These are phyloP conservation scores for Nicotiana tomentosiformis DNA, from an alignment of 257 asterid genomes.

Conservation along the genomic window DNA sequence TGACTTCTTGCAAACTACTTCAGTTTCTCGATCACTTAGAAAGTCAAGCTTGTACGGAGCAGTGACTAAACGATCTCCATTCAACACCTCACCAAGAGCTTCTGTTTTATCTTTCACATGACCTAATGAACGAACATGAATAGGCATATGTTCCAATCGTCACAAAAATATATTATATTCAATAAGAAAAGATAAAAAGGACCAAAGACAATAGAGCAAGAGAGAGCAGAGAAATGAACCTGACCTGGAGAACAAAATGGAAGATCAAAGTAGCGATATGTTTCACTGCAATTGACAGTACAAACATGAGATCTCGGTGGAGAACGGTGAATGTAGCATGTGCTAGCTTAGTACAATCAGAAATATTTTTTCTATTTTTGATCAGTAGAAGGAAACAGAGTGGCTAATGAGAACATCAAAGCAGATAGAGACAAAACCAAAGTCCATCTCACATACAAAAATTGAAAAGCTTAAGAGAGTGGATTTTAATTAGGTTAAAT, in stretches of 20 bases:
- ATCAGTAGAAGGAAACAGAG: background rate
- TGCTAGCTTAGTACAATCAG: background rate
- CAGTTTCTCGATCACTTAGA: slow-evolving; percentile 7
- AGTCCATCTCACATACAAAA: background rate
- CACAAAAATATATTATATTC: background rate
- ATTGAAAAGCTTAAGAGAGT: background rate
- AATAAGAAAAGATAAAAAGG: background rate
- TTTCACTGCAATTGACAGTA: slow-evolving; percentile 32
- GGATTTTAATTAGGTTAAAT: background rate
- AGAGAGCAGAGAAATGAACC: background rate
- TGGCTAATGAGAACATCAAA: background rate
- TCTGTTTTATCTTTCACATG: slow-evolving; percentile 13
- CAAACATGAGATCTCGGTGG: background rate
- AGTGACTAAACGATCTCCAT: slow-evolving; percentile 19
- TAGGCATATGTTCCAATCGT: background rate
- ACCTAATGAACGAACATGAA: background rate
- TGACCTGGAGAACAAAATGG: slow-evolving; percentile 51
- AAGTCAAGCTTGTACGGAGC: slow-evolving; percentile 20
- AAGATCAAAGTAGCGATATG: slow-evolving; percentile 47
- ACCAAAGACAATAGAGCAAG: background rate
- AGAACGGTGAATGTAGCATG: background rate
- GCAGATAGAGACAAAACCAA: background rate
- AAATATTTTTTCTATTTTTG: background rate
- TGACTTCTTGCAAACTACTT: slow-evolving; percentile 9
- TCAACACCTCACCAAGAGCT: slow-evolving; percentile 21